A percentile compares a stretch with the other conserved stretches of the same genome.
These are phyloP conservation scores for Draba incana DNA, from an alignment of 345 rosid genomes.

Conservation along the genomic window DNA sequence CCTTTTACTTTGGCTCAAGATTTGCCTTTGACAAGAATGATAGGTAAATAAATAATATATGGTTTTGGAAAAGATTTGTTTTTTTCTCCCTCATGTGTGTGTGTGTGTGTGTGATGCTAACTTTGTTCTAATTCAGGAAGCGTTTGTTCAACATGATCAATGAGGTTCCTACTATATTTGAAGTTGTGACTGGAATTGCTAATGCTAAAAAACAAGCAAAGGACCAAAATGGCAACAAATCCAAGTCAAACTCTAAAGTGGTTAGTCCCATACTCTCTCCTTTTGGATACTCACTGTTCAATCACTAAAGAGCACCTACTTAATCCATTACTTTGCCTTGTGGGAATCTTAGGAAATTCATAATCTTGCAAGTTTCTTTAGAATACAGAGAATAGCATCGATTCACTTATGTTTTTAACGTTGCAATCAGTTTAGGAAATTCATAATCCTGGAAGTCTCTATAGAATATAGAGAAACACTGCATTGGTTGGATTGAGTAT, in stretches of 20 bases:
- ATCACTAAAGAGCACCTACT: no score
- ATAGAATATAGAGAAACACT: not conserved
- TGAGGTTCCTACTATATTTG: slow-evolving; percentile 75
- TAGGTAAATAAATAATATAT: slow-evolving; percentile 45
- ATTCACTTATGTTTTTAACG: no score
- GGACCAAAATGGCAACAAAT: slow-evolving; percentile 66
- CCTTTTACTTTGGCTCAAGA: slow-evolving; percentile 84
- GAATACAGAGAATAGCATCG: no score
- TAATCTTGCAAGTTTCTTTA: no score
- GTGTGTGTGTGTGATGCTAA: not conserved
- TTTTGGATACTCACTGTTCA: no score
- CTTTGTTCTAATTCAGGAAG: slow-evolving; percentile 52
- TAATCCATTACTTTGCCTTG: no score
- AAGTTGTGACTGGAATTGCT: slow-evolving; percentile 60
- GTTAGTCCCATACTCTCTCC: slow-evolving; percentile 33
- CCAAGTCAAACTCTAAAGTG: slow-evolving; percentile 61
- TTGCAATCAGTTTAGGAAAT: not conserved
- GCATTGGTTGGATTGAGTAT: slow-evolving; percentile 3
- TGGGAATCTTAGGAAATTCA: no score
- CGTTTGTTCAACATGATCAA: slow-evolving; percentile 71
- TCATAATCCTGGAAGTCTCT: not conserved
- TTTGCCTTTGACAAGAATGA: slow-evolving; percentile 66
- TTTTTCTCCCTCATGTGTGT: no score
- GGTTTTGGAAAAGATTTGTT: no score
- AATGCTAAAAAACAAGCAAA: slow-evolving; percentile 49